Evolutionary conservation across 106 monocot genomes (phyloP).

Genomic region (Dioscorea alata): DNA sequence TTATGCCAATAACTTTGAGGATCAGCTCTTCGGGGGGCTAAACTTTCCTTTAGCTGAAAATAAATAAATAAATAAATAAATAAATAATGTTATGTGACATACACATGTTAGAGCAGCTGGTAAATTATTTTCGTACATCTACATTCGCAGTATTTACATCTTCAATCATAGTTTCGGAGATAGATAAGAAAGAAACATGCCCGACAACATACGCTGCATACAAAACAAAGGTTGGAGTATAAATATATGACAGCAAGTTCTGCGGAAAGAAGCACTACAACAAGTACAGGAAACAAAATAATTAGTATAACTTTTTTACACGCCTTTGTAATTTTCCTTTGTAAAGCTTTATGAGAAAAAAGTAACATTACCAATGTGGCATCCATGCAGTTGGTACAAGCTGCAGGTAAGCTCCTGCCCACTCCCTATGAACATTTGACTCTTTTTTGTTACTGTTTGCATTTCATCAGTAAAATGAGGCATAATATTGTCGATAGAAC

Average conservation of each 20-base stretch:
- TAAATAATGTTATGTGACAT: no score
- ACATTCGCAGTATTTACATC: no score
- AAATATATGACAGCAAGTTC: no score
- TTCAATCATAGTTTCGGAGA: no score
- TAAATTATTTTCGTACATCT: no score
- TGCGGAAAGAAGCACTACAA: no score
- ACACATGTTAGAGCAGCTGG: no score
- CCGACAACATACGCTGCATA: conserved; percentile 71
- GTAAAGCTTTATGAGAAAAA: not conserved
- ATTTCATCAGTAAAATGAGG: no score
- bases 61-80: not conserved
- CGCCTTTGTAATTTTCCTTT: not conserved
- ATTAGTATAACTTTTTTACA: conserved; percentile 7
- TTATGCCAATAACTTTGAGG: conserved; percentile 43
- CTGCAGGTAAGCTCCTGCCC: conserved; percentile 49
- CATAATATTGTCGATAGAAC: no score
- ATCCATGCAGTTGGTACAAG: conserved; percentile 59
- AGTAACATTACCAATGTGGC: conserved; percentile 54
- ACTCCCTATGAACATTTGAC: conserved; percentile 31
- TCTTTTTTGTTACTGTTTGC: no score
- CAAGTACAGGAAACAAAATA: no score
- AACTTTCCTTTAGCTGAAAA: conserved; percentile 47
- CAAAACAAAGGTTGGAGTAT: no score
- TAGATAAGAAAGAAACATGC: conserved; percentile 34
- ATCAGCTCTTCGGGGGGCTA: conserved; percentile 49